Conservation (phyloP, 306 rosid species). For the Canavalia ensiformis region DNA sequence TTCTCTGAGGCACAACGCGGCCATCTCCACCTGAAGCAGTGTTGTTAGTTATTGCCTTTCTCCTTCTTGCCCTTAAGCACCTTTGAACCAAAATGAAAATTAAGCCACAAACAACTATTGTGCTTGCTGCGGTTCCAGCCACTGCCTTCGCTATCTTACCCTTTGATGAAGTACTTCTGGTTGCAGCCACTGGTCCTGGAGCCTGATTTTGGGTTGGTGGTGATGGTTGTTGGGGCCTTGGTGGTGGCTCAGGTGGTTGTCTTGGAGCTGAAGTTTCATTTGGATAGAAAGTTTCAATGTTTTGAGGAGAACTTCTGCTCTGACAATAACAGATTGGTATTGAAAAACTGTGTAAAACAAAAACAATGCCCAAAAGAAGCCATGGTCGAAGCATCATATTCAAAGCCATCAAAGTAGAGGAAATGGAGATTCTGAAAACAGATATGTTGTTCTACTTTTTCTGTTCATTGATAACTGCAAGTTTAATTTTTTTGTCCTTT, state of each 20-base stretch:
- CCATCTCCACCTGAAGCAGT: constrained; percentile 42
- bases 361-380: constrained; percentile 43
- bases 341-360: constrained; percentile 30
- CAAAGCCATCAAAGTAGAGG: constrained; percentile 56
- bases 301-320: constrained; percentile 50
- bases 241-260: neutral
- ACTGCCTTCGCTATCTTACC: constrained; percentile 64
- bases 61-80: constrained; percentile 48
- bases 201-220: neutral
- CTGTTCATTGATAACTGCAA: constrained; percentile 46
- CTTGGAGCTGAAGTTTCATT: constrained; percentile 38
- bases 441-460: constrained; percentile 39
- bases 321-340: constrained; percentile 54
- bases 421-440: constrained; percentile 28
- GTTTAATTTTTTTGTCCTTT: constrained; percentile 33
- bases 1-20: constrained; percentile 49
- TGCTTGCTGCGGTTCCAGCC: constrained; percentile 74
- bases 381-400: constrained; percentile 34
- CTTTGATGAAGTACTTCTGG: constrained; percentile 47
- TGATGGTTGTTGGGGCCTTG: constrained; percentile 15
- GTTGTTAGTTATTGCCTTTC: constrained; percentile 43
- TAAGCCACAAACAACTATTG: constrained; percentile 64
- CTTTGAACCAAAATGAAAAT: constrained; percentile 58
- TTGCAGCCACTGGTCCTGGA: neutral
- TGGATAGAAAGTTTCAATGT: constrained; percentile 80